Percentiles rank a stretch among this genome's conserved stretches.
Evolutionary conservation across 192 early-diverging fungal species (phyloP).

Genomic region (Coemansia sp.): DNA sequence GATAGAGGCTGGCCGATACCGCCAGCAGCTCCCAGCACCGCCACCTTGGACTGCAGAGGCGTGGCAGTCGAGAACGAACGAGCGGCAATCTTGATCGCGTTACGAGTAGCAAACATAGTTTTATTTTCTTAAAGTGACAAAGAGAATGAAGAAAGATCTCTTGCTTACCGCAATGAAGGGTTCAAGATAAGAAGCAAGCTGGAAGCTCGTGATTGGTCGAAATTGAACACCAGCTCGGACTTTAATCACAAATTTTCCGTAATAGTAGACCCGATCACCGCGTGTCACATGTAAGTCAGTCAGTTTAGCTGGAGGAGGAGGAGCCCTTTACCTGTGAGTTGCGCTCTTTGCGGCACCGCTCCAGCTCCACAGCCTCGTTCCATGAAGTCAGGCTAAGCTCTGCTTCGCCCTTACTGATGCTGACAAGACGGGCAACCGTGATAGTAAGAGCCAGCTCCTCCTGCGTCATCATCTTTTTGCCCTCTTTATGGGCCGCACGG

Average conservation of each 20-base stretch:
- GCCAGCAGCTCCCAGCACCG: slow-evolving; percentile 78
- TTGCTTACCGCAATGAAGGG: too few relatives aligned
- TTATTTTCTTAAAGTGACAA: not conserved
- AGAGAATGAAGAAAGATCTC: not conserved
- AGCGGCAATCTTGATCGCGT: slow-evolving; percentile 39
- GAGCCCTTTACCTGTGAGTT: not conserved
- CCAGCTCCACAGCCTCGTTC: slow-evolving; percentile 40
- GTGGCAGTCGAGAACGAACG: slow-evolving; percentile 54
- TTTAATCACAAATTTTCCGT: not conserved
- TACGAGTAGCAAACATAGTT: slow-evolving; percentile 54
- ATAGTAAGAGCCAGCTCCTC: slow-evolving; percentile 38
- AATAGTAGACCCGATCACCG: too few relatives aligned
- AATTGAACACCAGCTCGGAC: slow-evolving; percentile 1
- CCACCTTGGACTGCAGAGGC: slow-evolving; percentile 57
- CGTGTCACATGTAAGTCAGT: not conserved
- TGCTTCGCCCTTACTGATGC: slow-evolving; percentile 42
- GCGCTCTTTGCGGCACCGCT: slow-evolving; percentile 24
- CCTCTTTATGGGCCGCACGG: slow-evolving; percentile 31
- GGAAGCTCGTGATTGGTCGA: slow-evolving; percentile 19
- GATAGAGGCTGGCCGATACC: slow-evolving; percentile 98
- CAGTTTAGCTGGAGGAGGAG: too few relatives aligned
- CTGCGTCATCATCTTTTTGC: slow-evolving; percentile 45
- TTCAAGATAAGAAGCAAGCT: slow-evolving; percentile 9
- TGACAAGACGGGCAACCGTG: slow-evolving; percentile 46
- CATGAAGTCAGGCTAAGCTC: slow-evolving; percentile 41